Percentiles rank a stretch among this genome's conserved stretches.
phyloP scores from a whole-genome alignment of 2,329 filamentous ascomycete genomes.

The Phyllosticta citrichinensis region DNA sequence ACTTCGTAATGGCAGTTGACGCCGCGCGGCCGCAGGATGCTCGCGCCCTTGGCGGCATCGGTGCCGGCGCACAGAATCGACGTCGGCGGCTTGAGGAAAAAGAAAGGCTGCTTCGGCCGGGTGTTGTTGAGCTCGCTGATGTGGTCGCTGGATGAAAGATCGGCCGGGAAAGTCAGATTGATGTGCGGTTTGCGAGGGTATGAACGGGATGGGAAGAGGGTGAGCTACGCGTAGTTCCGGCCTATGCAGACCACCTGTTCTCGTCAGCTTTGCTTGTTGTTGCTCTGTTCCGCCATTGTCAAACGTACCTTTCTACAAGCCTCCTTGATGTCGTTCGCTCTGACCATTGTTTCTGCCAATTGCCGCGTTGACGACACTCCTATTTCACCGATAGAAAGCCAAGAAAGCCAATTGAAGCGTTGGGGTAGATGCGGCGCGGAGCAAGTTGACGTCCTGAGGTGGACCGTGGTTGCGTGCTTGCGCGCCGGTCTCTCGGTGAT shows the following conservation, averaged over 20 bases:
- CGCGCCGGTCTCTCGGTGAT: not conserved
- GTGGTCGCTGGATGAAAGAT: slow-evolving; percentile 57
- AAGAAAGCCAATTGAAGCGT: not conserved
- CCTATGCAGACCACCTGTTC: slow-evolving; percentile 78
- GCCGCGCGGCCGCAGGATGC: slow-evolving; percentile 67
- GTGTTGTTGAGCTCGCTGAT: slow-evolving; percentile 82
- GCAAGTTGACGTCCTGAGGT: not conserved
- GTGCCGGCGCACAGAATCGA: slow-evolving; percentile 71
- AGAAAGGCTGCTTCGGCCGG: slow-evolving; percentile 90
- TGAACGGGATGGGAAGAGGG: slow-evolving; percentile 3
- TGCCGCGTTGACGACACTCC: not conserved
- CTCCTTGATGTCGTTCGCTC: not conserved
- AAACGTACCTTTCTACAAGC: not conserved
- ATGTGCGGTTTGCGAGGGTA: not conserved
- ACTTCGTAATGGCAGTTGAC: slow-evolving; percentile 90
- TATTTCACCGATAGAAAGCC: not conserved
- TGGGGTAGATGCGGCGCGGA: not conserved
- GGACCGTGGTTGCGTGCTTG: not conserved
- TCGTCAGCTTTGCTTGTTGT: not conserved
- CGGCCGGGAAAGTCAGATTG: not conserved
- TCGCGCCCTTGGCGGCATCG: slow-evolving; percentile 42
- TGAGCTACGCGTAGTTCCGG: slow-evolving; percentile 81
- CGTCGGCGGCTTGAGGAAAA: slow-evolving; percentile 92
- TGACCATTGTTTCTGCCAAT: not conserved
- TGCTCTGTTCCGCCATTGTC: too few species aligned